Evolutionary conservation across 768 basidiomycete species (phyloP).

Genomic region (Clitopilus hobsonii): DNA sequence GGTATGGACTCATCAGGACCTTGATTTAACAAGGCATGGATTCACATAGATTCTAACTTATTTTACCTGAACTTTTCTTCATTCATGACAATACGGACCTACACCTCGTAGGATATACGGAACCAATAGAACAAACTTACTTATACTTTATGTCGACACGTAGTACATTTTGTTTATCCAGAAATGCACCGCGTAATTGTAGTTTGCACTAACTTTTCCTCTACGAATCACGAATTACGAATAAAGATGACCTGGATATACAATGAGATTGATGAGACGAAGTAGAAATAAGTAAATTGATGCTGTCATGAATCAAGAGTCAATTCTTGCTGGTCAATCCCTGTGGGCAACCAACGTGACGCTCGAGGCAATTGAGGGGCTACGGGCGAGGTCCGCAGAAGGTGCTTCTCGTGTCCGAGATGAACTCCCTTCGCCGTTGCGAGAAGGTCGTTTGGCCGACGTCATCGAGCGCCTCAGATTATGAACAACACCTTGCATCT

Average conservation of each 20-base stretch:
- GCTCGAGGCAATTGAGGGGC: neutral
- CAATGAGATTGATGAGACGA: neutral
- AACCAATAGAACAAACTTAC: neutral
- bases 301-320: too few species aligned
- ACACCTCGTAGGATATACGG: neutral
- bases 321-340: too few species aligned
- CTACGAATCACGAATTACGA: too few species aligned
- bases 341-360: too few species aligned
- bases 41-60: neutral
- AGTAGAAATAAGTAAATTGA: neutral
- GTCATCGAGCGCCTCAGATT: constrained; percentile 31
- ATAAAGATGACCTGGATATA: neutral
- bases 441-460: constrained; percentile 18
- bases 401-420: neutral
- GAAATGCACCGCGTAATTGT: too few species aligned
- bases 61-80: neutral
- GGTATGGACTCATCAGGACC: neutral
- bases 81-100: neutral
- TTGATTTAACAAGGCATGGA: neutral
- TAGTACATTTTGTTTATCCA: too few species aligned
- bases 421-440: neutral
- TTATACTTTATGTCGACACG: too few species aligned
- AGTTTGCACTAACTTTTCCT: too few species aligned
- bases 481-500: constrained; percentile 33
- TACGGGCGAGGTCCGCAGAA: neutral